Evolutionary conservation across 371 early-diverging fungal genomes (phyloP).

Genomic region (Mucor ambiguus): DNA sequence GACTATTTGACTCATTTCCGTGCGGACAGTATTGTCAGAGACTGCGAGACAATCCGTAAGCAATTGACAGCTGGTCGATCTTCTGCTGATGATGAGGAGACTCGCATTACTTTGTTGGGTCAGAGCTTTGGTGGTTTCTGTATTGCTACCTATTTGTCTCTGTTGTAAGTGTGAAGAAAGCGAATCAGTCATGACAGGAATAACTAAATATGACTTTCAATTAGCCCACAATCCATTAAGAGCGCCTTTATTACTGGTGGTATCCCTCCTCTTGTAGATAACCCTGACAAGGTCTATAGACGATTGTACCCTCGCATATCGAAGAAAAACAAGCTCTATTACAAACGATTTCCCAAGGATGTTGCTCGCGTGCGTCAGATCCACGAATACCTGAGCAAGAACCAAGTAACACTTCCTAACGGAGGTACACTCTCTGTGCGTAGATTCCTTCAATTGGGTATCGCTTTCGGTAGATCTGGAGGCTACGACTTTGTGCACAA

Average conservation of each 20-base stretch:
- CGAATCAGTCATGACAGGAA: neutral
- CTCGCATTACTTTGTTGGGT: slow-evolving; percentile 55
- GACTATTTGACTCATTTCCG: slow-evolving; percentile 70
- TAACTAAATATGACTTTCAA: neutral
- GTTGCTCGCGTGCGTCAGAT: slow-evolving; percentile 65
- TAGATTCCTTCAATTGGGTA: slow-evolving; percentile 74
- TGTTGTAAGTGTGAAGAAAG: slow-evolving; percentile 55
- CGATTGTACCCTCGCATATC: slow-evolving; percentile 65
- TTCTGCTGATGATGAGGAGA: slow-evolving; percentile 18
- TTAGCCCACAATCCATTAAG: slow-evolving; percentile 65
- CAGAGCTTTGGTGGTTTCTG: slow-evolving; percentile 82
- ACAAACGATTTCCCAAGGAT: slow-evolving; percentile 66
- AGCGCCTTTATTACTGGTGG: slow-evolving; percentile 75
- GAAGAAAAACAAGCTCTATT: slow-evolving; percentile 65
- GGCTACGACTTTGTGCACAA: slow-evolving; percentile 71
- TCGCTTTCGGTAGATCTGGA: slow-evolving; percentile 65
- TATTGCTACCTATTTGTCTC: slow-evolving; percentile 70
- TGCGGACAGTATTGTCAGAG: slow-evolving; percentile 74
- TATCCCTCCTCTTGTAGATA: slow-evolving; percentile 68
- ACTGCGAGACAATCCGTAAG: slow-evolving; percentile 70
- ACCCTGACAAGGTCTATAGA: slow-evolving; percentile 66
- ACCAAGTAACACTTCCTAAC: slow-evolving; percentile 59
- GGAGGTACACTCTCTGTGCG: slow-evolving; percentile 70
- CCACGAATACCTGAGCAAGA: slow-evolving; percentile 50
- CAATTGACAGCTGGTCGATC: slow-evolving; percentile 44